These are phyloP conservation scores for Penicillium goetzii DNA, from an alignment of 495 filamentous ascomycete genomes.

Conservation along the genomic window DNA sequence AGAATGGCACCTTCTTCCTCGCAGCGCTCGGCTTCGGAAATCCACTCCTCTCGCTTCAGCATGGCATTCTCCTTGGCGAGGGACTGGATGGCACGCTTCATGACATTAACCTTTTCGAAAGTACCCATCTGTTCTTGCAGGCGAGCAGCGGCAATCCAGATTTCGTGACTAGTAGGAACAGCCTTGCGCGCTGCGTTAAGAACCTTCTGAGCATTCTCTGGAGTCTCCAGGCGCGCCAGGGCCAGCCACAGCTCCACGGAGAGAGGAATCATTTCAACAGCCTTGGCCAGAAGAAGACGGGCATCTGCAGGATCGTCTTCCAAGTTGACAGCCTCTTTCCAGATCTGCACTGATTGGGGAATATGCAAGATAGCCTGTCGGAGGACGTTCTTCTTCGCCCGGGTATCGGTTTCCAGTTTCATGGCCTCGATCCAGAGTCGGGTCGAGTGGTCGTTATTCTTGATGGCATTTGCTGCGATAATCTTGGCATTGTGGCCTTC, in stretches of 20 bases:
- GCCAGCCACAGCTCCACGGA: conserved; percentile 96
- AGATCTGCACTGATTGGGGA: conserved; percentile 87
- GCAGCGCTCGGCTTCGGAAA: conserved; percentile 89
- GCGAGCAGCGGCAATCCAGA: conserved; percentile 94
- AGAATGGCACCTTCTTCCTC: conserved; percentile 88
- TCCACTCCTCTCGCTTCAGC: conserved; percentile 97
- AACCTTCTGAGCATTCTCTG: conserved; percentile 89
- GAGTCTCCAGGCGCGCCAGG: conserved; percentile 82
- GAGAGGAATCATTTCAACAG: conserved; percentile 88
- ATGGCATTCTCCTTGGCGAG: conserved; percentile 91
- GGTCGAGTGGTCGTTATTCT: conserved; percentile 86
- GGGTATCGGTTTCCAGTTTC: conserved; percentile 79
- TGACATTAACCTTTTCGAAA: conserved; percentile 76
- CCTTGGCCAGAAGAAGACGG: conserved; percentile 83
- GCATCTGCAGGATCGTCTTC: conserved; percentile 90
- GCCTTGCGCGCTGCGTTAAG: conserved; percentile 95
- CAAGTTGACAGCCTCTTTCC: conserved; percentile 97
- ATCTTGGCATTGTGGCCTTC: conserved; percentile 91
- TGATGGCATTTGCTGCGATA: conserved; percentile 92
- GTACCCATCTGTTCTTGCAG: conserved; percentile 89
- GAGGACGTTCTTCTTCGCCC: conserved; percentile 87
- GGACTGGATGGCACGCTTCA: conserved; percentile 92
- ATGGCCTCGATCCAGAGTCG: conserved; percentile 93
- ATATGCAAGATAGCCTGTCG: conserved; percentile 86
- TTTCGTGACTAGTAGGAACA: conserved; percentile 84